Percentiles rank a stretch among this genome's conserved stretches.
phyloP scores from a whole-genome alignment of 805 yeast genomes.

The Candida dajiaensis region DNA sequence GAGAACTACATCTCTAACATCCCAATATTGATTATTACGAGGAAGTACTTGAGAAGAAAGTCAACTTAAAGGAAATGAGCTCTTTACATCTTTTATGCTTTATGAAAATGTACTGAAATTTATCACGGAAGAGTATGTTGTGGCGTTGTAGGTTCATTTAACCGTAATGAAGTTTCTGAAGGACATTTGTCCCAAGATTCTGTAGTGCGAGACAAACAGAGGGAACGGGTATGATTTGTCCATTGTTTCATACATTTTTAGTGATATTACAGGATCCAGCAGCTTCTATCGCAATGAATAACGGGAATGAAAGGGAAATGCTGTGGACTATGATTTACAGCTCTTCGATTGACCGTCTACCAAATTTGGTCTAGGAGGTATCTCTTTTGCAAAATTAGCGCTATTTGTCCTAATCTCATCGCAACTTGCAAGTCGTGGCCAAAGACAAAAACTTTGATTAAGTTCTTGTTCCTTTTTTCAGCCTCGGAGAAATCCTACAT shows the following conservation, averaged over 20 bases:
- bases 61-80: not conserved
- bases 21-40: slow-evolving; percentile 21
- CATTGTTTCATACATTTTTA: not conserved
- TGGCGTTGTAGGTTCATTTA: not conserved
- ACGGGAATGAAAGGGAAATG: too few relatives aligned
- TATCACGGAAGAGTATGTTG: not conserved
- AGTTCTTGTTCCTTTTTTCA: too few relatives aligned
- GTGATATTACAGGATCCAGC: not conserved
- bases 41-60: slow-evolving; percentile 9
- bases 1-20: slow-evolving; percentile 18
- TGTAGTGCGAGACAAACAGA: too few relatives aligned
- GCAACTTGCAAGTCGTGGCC: too few relatives aligned
- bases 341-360: too few relatives aligned
- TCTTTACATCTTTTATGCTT: not conserved
- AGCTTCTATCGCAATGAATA: too few relatives aligned
- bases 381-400: too few relatives aligned
- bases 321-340: too few relatives aligned
- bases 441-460: too few relatives aligned
- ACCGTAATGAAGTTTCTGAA: not conserved
- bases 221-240: not conserved
- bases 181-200: not conserved
- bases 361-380: too few relatives aligned
- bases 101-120: not conserved
- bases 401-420: too few relatives aligned
- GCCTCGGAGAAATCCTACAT: not conserved